Conservation (phyloP, 352 stramenopile species). For the Globisporangium ultimum region DNA sequence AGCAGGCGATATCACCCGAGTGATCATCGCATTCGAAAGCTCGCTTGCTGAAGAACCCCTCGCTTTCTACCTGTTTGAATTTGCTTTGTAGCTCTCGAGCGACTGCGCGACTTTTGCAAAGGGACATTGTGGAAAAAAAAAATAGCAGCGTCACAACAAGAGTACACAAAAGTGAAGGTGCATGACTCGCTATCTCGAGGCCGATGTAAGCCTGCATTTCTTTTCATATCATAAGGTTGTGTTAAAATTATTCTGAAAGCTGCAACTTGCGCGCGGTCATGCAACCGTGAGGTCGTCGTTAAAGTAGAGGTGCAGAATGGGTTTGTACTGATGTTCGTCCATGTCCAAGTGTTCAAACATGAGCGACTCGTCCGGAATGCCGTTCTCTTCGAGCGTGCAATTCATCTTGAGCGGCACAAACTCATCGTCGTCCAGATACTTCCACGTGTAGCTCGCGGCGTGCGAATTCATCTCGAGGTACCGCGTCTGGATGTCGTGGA, state of each 20-base stretch:
- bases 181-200: no score
- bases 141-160: no score
- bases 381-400: constrained; percentile 85
- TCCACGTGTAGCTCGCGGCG: constrained; percentile 92
- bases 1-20: no score
- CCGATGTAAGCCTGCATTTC: no score
- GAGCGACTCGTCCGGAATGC: constrained; percentile 77
- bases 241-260: not conserved
- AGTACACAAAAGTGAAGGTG: no score
- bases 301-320: constrained; percentile 90
- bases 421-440: constrained; percentile 76
- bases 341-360: constrained; percentile 85
- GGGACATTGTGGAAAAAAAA: no score
- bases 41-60: no score
- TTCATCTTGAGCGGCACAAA: constrained; percentile 90
- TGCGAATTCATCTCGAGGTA: constrained; percentile 88
- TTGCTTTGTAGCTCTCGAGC: no score
- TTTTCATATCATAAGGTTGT: no score
- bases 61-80: no score
- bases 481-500: constrained; percentile 84
- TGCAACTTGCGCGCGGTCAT: constrained; percentile 20
- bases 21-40: no score
- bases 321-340: constrained; percentile 86
- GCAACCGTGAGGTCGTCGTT: constrained; percentile 91
- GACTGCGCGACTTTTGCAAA: no score